Percentiles rank a stretch among this genome's conserved stretches.
Evolutionary conservation across 768 basidiomycete species (phyloP).

Genomic region (Mycena rosella): DNA sequence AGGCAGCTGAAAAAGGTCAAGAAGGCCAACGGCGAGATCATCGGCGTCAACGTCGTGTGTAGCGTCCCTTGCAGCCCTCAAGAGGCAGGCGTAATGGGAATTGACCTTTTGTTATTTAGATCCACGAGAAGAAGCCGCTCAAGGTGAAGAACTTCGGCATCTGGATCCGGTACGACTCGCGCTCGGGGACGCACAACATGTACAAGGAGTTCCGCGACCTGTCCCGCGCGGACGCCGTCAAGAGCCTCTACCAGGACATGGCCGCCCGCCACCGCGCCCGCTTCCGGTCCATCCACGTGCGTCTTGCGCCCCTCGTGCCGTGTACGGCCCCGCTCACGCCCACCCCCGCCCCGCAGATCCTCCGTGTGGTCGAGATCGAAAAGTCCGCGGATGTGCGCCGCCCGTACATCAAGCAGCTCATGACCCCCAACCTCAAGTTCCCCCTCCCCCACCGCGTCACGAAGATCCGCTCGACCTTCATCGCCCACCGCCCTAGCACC

Average conservation of each 20-base stretch:
- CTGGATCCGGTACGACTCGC: slow-evolving; percentile 99
- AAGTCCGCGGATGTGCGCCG: slow-evolving; percentile 93
- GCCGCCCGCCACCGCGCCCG: slow-evolving; percentile 98
- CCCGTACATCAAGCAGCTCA: slow-evolving; percentile 97
- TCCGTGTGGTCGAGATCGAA: slow-evolving; percentile 96
- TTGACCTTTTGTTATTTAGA: slow-evolving; percentile 68
- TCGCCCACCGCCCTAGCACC: slow-evolving; percentile 81
- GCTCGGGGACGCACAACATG: slow-evolving; percentile 99
- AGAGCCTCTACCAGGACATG: slow-evolving; percentile 99
- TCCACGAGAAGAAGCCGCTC: slow-evolving; percentile 96
- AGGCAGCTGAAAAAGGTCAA: slow-evolving; percentile 99
- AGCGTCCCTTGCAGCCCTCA: slow-evolving; percentile 82
- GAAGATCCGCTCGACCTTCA: slow-evolving; percentile 85
- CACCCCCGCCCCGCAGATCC: slow-evolving; percentile 69
- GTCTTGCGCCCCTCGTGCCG: slow-evolving; percentile 42
- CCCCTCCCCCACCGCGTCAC: slow-evolving; percentile 92
- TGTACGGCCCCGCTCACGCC: no score
- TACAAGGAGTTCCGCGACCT: slow-evolving; percentile 99
- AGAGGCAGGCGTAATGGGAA: slow-evolving; percentile 88
- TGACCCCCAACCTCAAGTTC: slow-evolving; percentile 94
- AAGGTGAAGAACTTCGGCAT: slow-evolving; percentile 99
- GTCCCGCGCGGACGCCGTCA: slow-evolving; percentile 93
- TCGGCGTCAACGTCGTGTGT: slow-evolving; percentile 97
- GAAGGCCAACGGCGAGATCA: slow-evolving; percentile 99
- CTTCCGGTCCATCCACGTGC: slow-evolving; percentile 97